Evolutionary conservation across 2,329 filamentous ascomycete species (phyloP), one percentile per base, ranked within the genome.

Genomic region (Zarea fungicola): DNA sequence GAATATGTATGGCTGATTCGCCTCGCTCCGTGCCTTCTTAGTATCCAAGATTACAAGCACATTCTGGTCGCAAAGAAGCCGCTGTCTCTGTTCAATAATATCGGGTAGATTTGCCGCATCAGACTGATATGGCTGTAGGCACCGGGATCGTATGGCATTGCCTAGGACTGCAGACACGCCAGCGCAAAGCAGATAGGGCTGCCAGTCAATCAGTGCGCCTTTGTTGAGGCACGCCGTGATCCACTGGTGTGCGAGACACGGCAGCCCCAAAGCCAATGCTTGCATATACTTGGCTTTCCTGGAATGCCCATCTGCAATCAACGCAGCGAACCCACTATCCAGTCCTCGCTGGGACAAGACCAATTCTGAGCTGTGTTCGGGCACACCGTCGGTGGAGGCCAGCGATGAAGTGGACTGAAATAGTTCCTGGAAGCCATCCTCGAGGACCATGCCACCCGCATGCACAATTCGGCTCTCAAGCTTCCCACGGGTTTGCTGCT

Each of bases 201-300:
- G 71, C 87, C 91, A 96, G 44, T 87, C 79, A 1, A 95, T 67
- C 0, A 92, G 66, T 7, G 68, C 62, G 6, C 74, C 72, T 26
- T 80, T 79, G 1, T 74, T 65, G 3, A 92, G 65, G 53, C 88
- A 96, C 42, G 86, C 78, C 22, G 80, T 75, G 41, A 95, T 72
- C 92, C 93, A 99, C 48, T 84, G 83, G 6, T 83, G 78, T 6
- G 89, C 85, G 2, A 99, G 74, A 59, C 91, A 96, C 0, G 93
- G 93, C 0, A 99, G 69, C 1, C 89, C 89, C 1, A 99, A 78
- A 0, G 93, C 91, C 2, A 99, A 78, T 0, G 93, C 93, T 68
- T 97, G 91, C 76, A 97, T 87, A 65, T 93, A 96, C 63, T 97
- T 99, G 42, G 84, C 80, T 54, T 89, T 90, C 40, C 92, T 83